Evolutionary conservation across 1,139 yeast genomes (phyloP), one percentile per base, ranked within the genome.

Genomic region (Taphrina communis): DNA sequence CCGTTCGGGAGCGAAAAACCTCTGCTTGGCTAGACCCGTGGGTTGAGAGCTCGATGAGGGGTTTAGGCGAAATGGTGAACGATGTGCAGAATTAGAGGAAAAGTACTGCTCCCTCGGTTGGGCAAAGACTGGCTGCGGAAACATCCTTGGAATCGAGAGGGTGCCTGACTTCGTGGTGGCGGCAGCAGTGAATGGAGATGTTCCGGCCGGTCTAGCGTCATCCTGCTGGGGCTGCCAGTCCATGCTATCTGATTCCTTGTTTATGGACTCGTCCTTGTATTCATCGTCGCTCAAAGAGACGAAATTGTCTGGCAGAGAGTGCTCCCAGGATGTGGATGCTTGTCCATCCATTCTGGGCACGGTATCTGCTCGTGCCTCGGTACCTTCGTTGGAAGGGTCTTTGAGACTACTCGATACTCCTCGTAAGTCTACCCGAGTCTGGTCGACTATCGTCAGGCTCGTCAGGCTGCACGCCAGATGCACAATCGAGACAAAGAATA

Each of bases 1-100:
- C 12, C 46, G 46, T 19, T 69, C 71, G 2, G 71, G 70, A 17
- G 71, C 68, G 51, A 70, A 70, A 56, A 70, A 66, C 25, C 65
- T 36, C 44, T 70, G 71, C 14, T 63, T 65, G 0, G 71, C 71
- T 7, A 70, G 50, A 6, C 25, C 12, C 12, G 11, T 14, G 9
- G 21, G 11, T 3, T 50, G 52, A 14, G 17, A 11, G 6, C 39
- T 44, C 48, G 58, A 36, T 31, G 51, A 9, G 7, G 69, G 62
- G 25, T 25, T n/a, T 21, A n/a, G 51, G 4, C 11, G 50, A 41
- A 50, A 65, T 6, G 57, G 36, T 12, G 62, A 31, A 9, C 55
- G 31, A 11, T 42, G 42, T 14, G 61, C 42, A 41, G 38, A 51
- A 17, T 39, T 52, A 7, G 48, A 44, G 38, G 65, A 60, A 31